These are phyloP conservation scores for Pterula multifida DNA, from an alignment of 1,284 basidiomycete genomes.

Conservation along the genomic window DNA sequence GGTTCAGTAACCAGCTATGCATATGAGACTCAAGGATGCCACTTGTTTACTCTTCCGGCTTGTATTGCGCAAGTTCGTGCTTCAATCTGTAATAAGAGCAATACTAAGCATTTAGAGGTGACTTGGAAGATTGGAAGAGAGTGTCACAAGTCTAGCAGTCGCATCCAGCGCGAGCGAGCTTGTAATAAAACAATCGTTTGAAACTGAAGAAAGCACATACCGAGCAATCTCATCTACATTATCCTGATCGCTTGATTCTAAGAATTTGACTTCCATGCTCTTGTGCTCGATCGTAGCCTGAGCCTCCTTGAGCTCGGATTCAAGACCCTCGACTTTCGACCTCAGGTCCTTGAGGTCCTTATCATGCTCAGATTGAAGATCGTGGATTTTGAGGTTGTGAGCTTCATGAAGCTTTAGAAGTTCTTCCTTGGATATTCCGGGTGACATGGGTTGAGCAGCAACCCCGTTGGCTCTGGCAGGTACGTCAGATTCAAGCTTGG, in stretches of 20 bases:
- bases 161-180: slow-evolving; percentile 38
- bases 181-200: slow-evolving; percentile 43
- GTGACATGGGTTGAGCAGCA: slow-evolving; percentile 28
- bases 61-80: slow-evolving; percentile 1
- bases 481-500: slow-evolving; percentile 23
- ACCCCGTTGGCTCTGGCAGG: slow-evolving; percentile 43
- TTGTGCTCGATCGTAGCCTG: slow-evolving; percentile 53
- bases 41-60: neutral
- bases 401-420: slow-evolving; percentile 66
- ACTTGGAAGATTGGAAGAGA: slow-evolving; percentile 1
- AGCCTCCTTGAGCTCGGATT: slow-evolving; percentile 40
- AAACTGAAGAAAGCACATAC: slow-evolving; percentile 46
- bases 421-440: slow-evolving; percentile 59
- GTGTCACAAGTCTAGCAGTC: slow-evolving; percentile 36
- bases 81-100: slow-evolving; percentile 1
- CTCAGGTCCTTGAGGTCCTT: slow-evolving; percentile 43
- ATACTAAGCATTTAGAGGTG: slow-evolving; percentile 9
- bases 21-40: neutral
- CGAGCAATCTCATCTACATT: slow-evolving; percentile 59
- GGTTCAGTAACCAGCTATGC: no score
- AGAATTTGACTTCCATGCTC: slow-evolving; percentile 66
- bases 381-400: slow-evolving; percentile 70
- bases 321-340: slow-evolving; percentile 50
- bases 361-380: slow-evolving; percentile 63
- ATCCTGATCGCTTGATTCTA: slow-evolving; percentile 69